Percentiles rank a stretch among this genome's conserved stretches.
Conservation (phyloP, 495 filamentous ascomycete species). For the Pyrenula aspistea region DNA sequence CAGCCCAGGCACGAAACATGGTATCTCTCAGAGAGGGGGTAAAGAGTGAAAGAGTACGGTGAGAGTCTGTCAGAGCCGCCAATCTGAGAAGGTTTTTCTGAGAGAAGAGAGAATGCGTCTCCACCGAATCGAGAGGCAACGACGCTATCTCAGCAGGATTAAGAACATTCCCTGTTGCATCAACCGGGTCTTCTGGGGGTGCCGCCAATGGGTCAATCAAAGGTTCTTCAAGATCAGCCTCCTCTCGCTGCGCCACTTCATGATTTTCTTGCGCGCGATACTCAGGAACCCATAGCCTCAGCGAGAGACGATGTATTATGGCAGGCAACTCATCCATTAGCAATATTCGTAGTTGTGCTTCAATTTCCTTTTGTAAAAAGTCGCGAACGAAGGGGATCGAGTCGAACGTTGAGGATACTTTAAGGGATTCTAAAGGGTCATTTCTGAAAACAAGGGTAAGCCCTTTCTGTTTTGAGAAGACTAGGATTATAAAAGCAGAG, state of each 20-base stretch:
- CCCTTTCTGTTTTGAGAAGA: constrained; percentile 94
- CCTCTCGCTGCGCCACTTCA: constrained; percentile 19
- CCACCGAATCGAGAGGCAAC: constrained; percentile 63
- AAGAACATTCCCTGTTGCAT: constrained; percentile 62
- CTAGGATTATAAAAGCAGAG: constrained; percentile 94
- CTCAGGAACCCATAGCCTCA: constrained; percentile 83
- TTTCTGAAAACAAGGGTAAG: constrained; percentile 94
- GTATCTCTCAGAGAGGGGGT: constrained; percentile 74
- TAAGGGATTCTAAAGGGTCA: constrained; percentile 93
- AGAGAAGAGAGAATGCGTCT: constrained; percentile 74
- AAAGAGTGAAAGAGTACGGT: constrained; percentile 76
- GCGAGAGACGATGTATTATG: constrained; percentile 86
- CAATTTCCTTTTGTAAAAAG: constrained; percentile 93
- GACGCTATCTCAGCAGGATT: constrained; percentile 62
- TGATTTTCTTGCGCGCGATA: constrained; percentile 54
- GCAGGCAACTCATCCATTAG: constrained; percentile 97
- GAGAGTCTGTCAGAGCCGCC: constrained; percentile 64
- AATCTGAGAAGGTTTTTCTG: constrained; percentile 78
- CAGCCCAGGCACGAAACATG: constrained; percentile 85
- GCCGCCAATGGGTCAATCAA: constrained; percentile 68
- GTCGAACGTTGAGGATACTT: constrained; percentile 97
- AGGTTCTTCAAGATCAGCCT: constrained; percentile 25
- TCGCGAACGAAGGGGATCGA: constrained; percentile 97
- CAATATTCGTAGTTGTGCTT: constrained; percentile 78
- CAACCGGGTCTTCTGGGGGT: constrained; percentile 65